phyloP scores from a whole-genome alignment of 139 green algal species.

The Zygnema circumcarinatum region DNA sequence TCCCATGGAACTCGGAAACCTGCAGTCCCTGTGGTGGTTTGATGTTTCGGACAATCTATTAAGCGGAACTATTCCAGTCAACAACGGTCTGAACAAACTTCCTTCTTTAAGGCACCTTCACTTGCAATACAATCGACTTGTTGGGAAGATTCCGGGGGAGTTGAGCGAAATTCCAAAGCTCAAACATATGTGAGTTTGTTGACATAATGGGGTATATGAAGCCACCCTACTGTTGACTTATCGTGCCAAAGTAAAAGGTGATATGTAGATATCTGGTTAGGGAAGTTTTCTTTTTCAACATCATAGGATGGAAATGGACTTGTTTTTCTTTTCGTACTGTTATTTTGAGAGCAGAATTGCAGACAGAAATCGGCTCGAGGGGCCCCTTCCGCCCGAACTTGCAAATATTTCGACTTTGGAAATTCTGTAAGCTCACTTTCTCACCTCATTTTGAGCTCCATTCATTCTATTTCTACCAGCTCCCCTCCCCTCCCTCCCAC shows the following conservation, averaged over 20 bases:
- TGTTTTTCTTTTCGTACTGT: no score
- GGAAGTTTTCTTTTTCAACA: no score
- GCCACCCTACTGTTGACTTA: no score
- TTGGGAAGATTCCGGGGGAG: background rate
- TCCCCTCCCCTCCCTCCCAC: no score
- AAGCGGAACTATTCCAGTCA: background rate
- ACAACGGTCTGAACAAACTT: background rate
- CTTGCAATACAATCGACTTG: constrained; percentile 8
- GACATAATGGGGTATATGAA: no score
- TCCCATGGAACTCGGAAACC: background rate
- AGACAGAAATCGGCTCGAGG: background rate
- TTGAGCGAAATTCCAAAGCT: background rate
- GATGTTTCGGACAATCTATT: constrained; percentile 26
- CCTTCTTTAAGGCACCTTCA: background rate
- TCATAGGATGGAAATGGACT: no score
- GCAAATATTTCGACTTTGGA: background rate
- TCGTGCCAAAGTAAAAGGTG: no score
- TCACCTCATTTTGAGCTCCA: background rate
- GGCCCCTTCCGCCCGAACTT: background rate
- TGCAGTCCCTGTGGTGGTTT: background rate
- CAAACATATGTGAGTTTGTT: background rate
- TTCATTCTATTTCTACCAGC: no score
- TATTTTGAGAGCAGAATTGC: background rate
- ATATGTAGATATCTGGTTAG: no score
- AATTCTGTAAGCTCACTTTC: background rate